Evolutionary conservation across 2,329 filamentous ascomycete species (phyloP).

Genomic region (Chaetomiaceae sp.): DNA sequence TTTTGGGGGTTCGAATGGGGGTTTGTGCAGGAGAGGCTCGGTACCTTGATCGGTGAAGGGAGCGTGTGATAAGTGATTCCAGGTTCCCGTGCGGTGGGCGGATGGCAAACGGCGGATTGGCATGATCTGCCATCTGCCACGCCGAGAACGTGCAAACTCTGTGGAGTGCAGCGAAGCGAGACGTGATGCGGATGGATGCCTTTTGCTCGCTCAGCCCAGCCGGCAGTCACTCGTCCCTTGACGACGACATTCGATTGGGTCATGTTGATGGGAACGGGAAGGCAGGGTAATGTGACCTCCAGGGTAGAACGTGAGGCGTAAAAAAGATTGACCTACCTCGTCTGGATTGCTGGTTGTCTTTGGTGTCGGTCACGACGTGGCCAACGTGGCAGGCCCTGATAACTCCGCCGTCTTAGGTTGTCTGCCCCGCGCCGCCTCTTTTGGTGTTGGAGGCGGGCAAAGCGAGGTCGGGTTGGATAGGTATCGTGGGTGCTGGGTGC

Average conservation of each 20-base stretch:
- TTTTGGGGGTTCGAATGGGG: constrained; percentile 24
- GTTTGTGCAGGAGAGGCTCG: constrained; percentile 20
- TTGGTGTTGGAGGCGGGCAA: not conserved
- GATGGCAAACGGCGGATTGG: constrained; percentile 5
- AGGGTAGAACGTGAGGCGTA: not conserved
- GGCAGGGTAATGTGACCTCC: constrained; percentile 9
- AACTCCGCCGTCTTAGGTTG: not conserved
- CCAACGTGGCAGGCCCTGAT: too few species aligned
- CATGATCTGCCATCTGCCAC: constrained; percentile 19
- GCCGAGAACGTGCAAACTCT: constrained; percentile 10
- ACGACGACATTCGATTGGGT: constrained; percentile 11
- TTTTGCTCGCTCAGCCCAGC: constrained; percentile 10
- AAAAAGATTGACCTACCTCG: not conserved
- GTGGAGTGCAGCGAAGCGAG: constrained; percentile 20
- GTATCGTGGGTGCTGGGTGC: not conserved
- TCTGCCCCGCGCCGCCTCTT: not conserved
- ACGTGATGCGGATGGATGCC: constrained; percentile 10
- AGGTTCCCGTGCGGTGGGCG: not conserved
- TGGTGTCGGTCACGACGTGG: too few species aligned
- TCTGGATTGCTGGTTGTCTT: too few species aligned
- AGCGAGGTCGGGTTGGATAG: too few species aligned
- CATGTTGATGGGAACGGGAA: not conserved
- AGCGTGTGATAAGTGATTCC: not conserved
- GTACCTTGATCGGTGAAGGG: not conserved
- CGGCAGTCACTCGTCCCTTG: constrained; percentile 2